Percentiles rank a stretch among this genome's conserved stretches.
These are phyloP conservation scores for Speleostelium caveatum DNA, from an alignment of 78 protist species.

Conservation along the genomic window DNA sequence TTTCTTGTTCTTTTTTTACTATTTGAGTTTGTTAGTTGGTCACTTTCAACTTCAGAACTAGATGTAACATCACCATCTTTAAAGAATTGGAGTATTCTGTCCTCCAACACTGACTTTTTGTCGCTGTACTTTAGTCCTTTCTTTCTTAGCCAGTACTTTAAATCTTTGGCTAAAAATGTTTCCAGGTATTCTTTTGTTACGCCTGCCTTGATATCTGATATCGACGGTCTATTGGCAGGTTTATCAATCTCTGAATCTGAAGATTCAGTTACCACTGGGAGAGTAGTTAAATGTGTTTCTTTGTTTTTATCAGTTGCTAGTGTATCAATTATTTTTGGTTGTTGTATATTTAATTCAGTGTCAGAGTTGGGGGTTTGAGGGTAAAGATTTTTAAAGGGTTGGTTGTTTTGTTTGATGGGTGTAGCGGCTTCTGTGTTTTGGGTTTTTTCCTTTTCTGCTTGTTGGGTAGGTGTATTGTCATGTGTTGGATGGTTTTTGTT, in stretches of 20 bases:
- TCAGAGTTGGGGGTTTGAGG: not conserved
- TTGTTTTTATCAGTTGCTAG: not conserved
- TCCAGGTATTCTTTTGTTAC: constrained; percentile 14
- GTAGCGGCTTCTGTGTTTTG: not conserved
- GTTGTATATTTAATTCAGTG: not conserved
- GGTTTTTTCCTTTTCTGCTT: not conserved
- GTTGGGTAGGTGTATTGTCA: not conserved
- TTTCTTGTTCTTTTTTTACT: not conserved
- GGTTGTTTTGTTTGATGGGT: not conserved
- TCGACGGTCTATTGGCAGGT: constrained; percentile 25
- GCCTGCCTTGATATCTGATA: constrained; percentile 15
- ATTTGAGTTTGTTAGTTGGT: no score
- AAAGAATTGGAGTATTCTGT: constrained; percentile 6
- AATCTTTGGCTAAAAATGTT: not conserved
- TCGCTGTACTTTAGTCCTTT: constrained; percentile 20
- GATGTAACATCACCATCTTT: not conserved
- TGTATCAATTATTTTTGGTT: not conserved
- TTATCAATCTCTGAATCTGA: constrained; percentile 12
- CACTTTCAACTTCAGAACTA: constrained; percentile 4
- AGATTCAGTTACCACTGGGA: not conserved
- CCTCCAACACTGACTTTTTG: not conserved
- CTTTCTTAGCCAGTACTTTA: not conserved
- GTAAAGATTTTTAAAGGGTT: not conserved
- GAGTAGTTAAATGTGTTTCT: not conserved
- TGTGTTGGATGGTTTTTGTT: no score